Conservation (phyloP, 495 filamentous ascomycete species). For the Massariosphaeria phaeospora region DNA sequence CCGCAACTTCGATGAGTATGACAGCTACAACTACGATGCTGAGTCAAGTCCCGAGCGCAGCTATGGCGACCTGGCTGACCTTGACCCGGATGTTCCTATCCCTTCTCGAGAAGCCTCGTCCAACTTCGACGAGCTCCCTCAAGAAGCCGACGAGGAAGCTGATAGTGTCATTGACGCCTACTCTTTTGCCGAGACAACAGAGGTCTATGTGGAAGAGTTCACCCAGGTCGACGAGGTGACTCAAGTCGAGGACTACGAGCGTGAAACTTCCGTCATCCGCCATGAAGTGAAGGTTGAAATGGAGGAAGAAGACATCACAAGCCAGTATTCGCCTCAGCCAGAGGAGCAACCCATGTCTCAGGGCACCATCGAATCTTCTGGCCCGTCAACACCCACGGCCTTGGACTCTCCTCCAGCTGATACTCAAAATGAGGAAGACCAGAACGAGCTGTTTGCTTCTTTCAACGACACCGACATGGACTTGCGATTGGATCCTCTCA, state of each 20-base stretch:
- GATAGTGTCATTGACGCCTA: slow-evolving; percentile 58
- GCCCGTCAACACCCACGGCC: slow-evolving; percentile 34
- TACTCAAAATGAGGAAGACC: slow-evolving; percentile 8
- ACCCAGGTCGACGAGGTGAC: slow-evolving; percentile 30
- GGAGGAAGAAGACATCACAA: slow-evolving; percentile 37
- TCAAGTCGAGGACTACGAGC: slow-evolving; percentile 27
- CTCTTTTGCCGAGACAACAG: slow-evolving; percentile 67
- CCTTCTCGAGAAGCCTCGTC: slow-evolving; percentile 60
- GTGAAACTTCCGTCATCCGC: slow-evolving; percentile 40
- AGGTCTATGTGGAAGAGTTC: slow-evolving; percentile 47
- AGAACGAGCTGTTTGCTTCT: slow-evolving; percentile 33
- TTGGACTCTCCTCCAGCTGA: slow-evolving; percentile 8
- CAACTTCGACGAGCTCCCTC: slow-evolving; percentile 51
- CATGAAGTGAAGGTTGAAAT: slow-evolving; percentile 30
- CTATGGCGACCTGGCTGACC: slow-evolving; percentile 42
- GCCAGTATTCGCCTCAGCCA: slow-evolving; percentile 38
- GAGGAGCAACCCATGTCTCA: slow-evolving; percentile 25
- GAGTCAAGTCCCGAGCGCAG: slow-evolving; percentile 47
- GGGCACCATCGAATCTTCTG: slow-evolving; percentile 30
- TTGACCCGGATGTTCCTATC: slow-evolving; percentile 83
- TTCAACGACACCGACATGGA: slow-evolving; percentile 40
- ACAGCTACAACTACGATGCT: slow-evolving; percentile 32
- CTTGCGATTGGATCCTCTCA: slow-evolving; percentile 37
- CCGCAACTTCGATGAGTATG: slow-evolving; percentile 50
- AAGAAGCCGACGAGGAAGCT: slow-evolving; percentile 56